These are phyloP conservation scores for Ceratocystis colombiana DNA, from an alignment of 2,329 filamentous ascomycete species.

Conservation along the genomic window DNA sequence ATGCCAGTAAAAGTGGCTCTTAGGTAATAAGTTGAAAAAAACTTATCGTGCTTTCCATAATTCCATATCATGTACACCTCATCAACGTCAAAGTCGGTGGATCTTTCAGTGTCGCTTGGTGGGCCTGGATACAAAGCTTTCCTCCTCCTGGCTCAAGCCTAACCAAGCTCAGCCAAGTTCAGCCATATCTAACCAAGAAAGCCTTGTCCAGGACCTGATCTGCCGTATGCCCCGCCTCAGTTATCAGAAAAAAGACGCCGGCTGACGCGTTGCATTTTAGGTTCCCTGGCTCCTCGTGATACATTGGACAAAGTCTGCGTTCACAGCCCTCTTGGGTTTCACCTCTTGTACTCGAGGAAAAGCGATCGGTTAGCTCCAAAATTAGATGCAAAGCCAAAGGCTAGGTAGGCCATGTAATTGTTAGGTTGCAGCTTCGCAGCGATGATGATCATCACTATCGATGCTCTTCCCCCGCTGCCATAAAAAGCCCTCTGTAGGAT, in stretches of 20 bases:
- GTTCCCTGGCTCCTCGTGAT: not conserved
- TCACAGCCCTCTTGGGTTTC: slow-evolving; percentile 5
- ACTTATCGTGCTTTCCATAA: not conserved
- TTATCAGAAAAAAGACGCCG: not conserved
- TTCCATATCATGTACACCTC: no score
- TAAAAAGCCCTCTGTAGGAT: no score
- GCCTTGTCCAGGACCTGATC: not conserved
- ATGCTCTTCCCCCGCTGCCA: no score
- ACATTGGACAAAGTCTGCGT: not conserved
- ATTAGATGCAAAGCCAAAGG: not conserved
- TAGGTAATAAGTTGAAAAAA: not conserved
- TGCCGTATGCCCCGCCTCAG: not conserved
- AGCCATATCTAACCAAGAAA: not conserved
- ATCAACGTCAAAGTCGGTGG: no score
- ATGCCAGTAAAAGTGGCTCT: no score
- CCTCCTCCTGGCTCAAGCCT: no score
- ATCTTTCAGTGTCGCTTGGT: no score
- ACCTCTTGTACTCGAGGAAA: not conserved
- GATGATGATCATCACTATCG: no score
- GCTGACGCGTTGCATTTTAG: slow-evolving; percentile 8
- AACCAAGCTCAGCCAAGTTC: not conserved
- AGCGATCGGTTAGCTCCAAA: not conserved
- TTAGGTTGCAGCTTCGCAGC: no score
- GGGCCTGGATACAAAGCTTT: no score
- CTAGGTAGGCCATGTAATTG: no score